phyloP scores from a whole-genome alignment of 2,329 filamentous ascomycete species.

The Lachnellula arida region DNA sequence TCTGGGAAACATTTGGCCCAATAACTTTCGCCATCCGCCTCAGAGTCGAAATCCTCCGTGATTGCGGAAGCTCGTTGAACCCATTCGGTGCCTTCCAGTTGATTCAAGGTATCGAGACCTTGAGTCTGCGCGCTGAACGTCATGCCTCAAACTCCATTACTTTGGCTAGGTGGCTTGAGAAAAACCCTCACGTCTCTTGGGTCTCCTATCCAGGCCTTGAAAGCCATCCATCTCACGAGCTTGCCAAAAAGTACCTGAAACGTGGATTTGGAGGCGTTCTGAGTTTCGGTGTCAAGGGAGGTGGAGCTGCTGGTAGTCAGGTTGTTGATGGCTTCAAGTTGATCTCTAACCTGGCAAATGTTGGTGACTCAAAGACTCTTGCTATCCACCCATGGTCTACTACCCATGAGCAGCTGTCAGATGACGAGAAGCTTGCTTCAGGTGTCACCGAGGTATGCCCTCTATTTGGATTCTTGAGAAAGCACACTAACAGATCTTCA shows the following conservation, averaged over 20 bases:
- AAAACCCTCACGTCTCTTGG: conserved; percentile 81
- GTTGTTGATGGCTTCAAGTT: conserved; percentile 94
- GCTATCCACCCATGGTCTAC: conserved; percentile 95
- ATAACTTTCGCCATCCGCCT: conserved; percentile 80
- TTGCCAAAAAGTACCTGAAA: conserved; percentile 82
- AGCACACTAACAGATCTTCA: conserved; percentile 32
- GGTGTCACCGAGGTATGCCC: conserved; percentile 69
- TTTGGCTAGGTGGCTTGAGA: conserved; percentile 78
- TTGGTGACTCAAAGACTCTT: conserved; percentile 91
- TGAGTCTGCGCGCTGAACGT: conserved; percentile 79
- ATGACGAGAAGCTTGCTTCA: conserved; percentile 73
- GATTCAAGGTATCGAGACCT: conserved; percentile 81
- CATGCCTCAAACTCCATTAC: conserved; percentile 80
- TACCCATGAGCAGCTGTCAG: conserved; percentile 85
- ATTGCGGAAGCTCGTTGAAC: conserved; percentile 77
- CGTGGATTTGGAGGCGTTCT: conserved; percentile 86
- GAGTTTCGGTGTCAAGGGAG: conserved; percentile 90
- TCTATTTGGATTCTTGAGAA: background rate
- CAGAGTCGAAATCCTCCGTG: conserved; percentile 84
- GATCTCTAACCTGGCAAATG: conserved; percentile 93
- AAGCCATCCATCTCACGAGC: conserved; percentile 72
- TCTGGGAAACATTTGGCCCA: conserved; percentile 86
- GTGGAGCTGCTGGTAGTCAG: conserved; percentile 73
- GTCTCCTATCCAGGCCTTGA: conserved; percentile 88
- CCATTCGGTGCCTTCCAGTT: conserved; percentile 93